Conservation (phyloP, 192 early-diverging fungal genomes). For the Piromyces finnis region DNA sequence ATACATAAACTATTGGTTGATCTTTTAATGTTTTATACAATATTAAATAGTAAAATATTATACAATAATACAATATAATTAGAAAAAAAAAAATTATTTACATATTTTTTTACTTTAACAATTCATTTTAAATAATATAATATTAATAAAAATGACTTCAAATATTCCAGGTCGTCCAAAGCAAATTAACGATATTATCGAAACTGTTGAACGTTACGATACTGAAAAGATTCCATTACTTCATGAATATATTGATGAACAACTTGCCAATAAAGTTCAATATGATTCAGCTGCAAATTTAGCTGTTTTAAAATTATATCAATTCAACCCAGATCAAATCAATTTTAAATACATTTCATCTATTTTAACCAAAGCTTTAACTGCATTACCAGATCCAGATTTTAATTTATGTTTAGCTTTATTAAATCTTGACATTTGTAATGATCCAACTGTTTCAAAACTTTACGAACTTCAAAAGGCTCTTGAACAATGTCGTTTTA, state of each 20-base stretch:
- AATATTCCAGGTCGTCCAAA: slow-evolving; percentile 28
- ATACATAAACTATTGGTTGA: no score
- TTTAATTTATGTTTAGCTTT: slow-evolving; percentile 82
- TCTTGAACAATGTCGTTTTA: slow-evolving; percentile 36
- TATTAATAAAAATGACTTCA: neutral
- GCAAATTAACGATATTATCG: slow-evolving; percentile 53
- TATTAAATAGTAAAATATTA: no score
- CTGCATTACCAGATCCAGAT: slow-evolving; percentile 65
- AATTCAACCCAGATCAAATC: slow-evolving; percentile 69
- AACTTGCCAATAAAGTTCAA: slow-evolving; percentile 45
- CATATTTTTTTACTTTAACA: no score
- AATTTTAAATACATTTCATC: slow-evolving; percentile 51
- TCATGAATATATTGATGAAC: slow-evolving; percentile 62
- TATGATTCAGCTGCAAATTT: slow-evolving; percentile 84
- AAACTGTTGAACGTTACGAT: slow-evolving; percentile 79
- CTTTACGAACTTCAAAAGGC: slow-evolving; percentile 55
- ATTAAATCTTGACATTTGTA: slow-evolving; percentile 51
- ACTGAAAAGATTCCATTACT: slow-evolving; percentile 65
- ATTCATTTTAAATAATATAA: no score
- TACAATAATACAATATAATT: no score
- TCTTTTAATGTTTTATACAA: no score
- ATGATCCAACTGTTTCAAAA: slow-evolving; percentile 24
- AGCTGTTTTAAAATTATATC: slow-evolving; percentile 83
- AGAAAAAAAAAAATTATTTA: neutral
- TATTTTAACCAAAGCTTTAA: slow-evolving; percentile 67